Conservation (phyloP, 495 filamentous ascomycete genomes). For the Neurospora pannonica region DNA sequence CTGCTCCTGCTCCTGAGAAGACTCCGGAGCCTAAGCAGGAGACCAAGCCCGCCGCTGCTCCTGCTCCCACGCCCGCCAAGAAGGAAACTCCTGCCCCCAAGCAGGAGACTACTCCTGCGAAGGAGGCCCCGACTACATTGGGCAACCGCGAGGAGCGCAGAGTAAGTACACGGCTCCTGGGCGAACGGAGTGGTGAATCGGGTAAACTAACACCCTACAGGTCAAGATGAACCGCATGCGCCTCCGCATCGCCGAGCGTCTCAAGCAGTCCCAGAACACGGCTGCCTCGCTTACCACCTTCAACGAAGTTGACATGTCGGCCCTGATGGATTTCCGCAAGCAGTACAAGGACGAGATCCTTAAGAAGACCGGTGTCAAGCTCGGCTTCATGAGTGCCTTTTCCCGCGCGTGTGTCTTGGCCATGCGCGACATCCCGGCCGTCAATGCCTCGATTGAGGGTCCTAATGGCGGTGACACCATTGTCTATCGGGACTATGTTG, state of each 20-base stretch:
- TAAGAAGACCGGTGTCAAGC: constrained; percentile 94
- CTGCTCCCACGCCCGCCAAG: constrained; percentile 20
- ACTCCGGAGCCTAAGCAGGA: constrained; percentile 30
- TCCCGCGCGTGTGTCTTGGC: constrained; percentile 83
- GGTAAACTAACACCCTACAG: constrained; percentile 28
- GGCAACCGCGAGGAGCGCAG: constrained; percentile 84
- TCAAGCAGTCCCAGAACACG: constrained; percentile 99
- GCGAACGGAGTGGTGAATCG: background rate
- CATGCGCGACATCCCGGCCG: constrained; percentile 89
- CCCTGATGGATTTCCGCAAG: constrained; percentile 93
- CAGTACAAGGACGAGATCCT: constrained; percentile 92
- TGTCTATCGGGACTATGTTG: constrained; percentile 95
- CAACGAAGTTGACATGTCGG: constrained; percentile 99
- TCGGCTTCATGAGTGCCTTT: constrained; percentile 98
- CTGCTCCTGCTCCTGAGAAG: constrained; percentile 46
- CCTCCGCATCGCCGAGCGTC: constrained; percentile 87
- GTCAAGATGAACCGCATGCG: constrained; percentile 99
- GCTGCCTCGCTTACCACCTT: constrained; percentile 96
- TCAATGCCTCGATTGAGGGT: constrained; percentile 96
- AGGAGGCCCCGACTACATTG: constrained; percentile 34
- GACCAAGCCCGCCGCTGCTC: constrained; percentile 21
- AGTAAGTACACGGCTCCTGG: constrained; percentile 41
- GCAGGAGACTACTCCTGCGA: constrained; percentile 36
- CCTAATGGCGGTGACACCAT: constrained; percentile 93
- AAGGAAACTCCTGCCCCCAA: constrained; percentile 23